A percentile compares a stretch with the other conserved stretches of the same genome.
Conservation (phyloP, 306 rosid genomes). For the Lithocarpus polystachyus region DNA sequence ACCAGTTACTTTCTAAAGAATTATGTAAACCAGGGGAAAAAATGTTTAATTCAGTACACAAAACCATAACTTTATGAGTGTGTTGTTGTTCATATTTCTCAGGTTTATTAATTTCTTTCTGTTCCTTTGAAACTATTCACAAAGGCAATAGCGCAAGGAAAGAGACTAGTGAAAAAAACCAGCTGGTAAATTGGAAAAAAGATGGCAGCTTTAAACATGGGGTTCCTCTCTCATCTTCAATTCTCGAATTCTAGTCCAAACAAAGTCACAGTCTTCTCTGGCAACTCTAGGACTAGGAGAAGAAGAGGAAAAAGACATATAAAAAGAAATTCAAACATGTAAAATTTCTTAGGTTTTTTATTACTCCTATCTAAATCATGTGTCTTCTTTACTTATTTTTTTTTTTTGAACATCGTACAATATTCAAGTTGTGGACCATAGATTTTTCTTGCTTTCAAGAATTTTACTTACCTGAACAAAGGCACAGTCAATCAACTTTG, state of each 20-base stretch:
- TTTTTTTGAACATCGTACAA: not conserved
- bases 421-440: too few relatives aligned
- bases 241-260: not conserved
- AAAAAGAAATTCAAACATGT: not conserved
- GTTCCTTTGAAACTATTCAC: not conserved
- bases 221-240: not conserved
- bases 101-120: not conserved
- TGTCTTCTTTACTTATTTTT: not conserved
- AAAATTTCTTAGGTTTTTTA: not conserved
- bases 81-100: not conserved
- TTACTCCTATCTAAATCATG: not conserved
- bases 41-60: not conserved
- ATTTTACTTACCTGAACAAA: constrained; percentile 65
- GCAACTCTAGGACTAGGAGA: not conserved
- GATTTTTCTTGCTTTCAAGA: not conserved
- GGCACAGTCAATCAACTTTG: constrained; percentile 68
- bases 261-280: not conserved
- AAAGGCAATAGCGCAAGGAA: not conserved
- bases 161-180: not conserved
- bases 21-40: not conserved
- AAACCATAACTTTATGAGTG: not conserved
- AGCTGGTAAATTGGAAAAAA: not conserved
- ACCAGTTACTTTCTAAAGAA: too few relatives aligned
- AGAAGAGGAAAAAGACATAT: not conserved
- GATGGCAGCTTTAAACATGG: not conserved